These are phyloP conservation scores for Fusarium stilboides DNA, from an alignment of 2,329 filamentous ascomycete species.

Conservation along the genomic window DNA sequence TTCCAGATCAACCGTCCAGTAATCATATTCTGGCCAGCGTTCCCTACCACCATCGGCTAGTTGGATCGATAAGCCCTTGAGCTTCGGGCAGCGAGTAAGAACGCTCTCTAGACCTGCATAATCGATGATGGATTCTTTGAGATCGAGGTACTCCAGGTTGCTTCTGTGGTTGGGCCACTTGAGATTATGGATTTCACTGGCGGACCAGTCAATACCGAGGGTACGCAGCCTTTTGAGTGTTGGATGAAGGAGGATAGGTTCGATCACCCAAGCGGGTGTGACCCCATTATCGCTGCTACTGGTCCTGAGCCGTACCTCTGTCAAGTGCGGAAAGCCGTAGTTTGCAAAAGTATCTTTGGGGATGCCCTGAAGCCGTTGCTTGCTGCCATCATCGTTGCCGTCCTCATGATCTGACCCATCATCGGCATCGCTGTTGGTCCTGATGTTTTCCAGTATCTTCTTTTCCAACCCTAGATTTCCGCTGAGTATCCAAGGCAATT, in stretches of 20 bases:
- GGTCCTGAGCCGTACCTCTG: constrained; percentile 7
- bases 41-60: neutral
- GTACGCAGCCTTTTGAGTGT: neutral
- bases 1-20: neutral
- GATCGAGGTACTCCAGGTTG: neutral
- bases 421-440: neutral
- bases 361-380: neutral
- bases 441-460: no score
- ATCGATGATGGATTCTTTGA: constrained; percentile 5
- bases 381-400: neutral
- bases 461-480: neutral
- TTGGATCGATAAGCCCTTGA: constrained; percentile 1
- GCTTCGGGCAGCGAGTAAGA: constrained; percentile 8
- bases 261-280: neutral
- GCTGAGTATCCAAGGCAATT: constrained; percentile 3
- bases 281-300: accelerated
- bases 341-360: neutral
- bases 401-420: neutral
- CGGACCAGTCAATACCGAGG: neutral
- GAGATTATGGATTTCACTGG: neutral
- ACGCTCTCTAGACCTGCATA: neutral
- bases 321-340: constrained; percentile 1
- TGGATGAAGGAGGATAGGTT: neutral
- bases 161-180: neutral
- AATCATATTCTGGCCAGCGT: neutral